Evolutionary conservation across 2,329 filamentous ascomycete genomes (phyloP).

Genomic region (Pseudogymnoascus sp.): DNA sequence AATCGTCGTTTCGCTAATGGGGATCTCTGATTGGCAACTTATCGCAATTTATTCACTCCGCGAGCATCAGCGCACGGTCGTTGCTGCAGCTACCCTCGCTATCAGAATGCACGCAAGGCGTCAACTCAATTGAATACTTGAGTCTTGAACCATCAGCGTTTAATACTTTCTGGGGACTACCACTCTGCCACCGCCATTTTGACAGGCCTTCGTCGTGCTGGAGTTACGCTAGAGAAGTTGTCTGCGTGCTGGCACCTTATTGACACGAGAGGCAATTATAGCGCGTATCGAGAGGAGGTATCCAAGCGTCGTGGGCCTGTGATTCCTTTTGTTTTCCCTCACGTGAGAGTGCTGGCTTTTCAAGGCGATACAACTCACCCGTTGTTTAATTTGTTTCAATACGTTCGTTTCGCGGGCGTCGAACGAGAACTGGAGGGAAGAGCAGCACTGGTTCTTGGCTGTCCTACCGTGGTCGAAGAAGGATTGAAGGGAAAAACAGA

Average conservation of each 20-base stretch:
- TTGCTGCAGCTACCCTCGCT: too few relatives aligned
- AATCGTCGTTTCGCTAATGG: too few relatives aligned
- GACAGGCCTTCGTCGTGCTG: background rate
- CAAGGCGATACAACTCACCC: background rate
- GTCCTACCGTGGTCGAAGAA: background rate
- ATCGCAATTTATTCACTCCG: too few relatives aligned
- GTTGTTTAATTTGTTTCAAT: background rate
- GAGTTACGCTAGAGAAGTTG: background rate
- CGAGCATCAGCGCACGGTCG: too few relatives aligned
- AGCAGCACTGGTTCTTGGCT: background rate
- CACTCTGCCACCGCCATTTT: background rate
- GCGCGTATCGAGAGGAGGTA: background rate
- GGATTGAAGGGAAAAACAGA: background rate
- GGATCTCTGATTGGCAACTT: too few relatives aligned
- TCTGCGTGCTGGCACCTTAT: background rate
- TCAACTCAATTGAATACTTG: too few relatives aligned
- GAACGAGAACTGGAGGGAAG: background rate
- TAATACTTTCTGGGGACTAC: background rate
- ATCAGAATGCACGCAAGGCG: too few relatives aligned
- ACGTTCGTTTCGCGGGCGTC: background rate
- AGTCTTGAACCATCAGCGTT: background rate
- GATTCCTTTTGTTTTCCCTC: background rate
- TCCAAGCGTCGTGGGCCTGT: background rate
- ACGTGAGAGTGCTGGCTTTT: background rate
- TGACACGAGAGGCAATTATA: background rate